Evolutionary conservation across 257 asterid genomes (phyloP).

Genomic region (Solanum tarijense): DNA sequence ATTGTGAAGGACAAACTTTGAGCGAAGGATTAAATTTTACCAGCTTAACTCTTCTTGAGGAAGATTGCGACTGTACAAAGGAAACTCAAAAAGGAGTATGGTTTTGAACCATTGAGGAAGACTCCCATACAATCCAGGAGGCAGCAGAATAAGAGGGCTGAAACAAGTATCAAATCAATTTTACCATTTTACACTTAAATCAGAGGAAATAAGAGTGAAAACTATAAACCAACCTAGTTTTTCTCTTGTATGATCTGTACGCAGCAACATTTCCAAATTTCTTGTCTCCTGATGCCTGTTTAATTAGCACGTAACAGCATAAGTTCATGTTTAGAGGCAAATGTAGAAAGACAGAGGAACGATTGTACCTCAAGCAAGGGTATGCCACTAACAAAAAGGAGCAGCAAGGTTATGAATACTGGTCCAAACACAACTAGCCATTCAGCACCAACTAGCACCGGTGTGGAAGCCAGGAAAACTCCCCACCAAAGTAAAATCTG

Average conservation of each 20-base stretch:
- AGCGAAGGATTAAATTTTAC: conserved; percentile 22
- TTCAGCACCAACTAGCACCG: conserved; percentile 60
- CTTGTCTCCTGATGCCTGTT: conserved; percentile 87
- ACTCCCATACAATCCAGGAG: conserved; percentile 66
- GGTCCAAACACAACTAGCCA: conserved; percentile 93
- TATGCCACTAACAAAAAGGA: conserved; percentile 84
- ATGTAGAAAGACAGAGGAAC: not conserved
- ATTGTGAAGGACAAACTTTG: not conserved
- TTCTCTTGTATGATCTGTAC: conserved; percentile 60
- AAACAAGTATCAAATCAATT: not conserved
- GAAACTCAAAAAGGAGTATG: conserved; percentile 69
- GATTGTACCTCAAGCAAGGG: conserved; percentile 75
- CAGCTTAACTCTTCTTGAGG: conserved; percentile 57
- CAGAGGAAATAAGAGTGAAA: not conserved
- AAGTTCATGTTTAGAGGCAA: not conserved
- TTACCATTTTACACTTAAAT: not conserved
- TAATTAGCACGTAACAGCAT: conserved; percentile 6
- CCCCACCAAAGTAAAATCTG: conserved; percentile 99
- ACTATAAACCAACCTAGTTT: conserved; percentile 52
- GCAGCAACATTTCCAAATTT: conserved; percentile 53
- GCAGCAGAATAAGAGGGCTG: conserved; percentile 90
- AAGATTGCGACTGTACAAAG: conserved; percentile 73
- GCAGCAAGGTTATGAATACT: conserved; percentile 56
- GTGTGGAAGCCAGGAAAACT: conserved; percentile 82
- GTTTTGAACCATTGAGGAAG: conserved; percentile 70